A percentile compares a stretch with the other conserved stretches of the same genome.
Conservation (phyloP, 768 basidiomycete genomes). For the Tephrocybe sp. region DNA sequence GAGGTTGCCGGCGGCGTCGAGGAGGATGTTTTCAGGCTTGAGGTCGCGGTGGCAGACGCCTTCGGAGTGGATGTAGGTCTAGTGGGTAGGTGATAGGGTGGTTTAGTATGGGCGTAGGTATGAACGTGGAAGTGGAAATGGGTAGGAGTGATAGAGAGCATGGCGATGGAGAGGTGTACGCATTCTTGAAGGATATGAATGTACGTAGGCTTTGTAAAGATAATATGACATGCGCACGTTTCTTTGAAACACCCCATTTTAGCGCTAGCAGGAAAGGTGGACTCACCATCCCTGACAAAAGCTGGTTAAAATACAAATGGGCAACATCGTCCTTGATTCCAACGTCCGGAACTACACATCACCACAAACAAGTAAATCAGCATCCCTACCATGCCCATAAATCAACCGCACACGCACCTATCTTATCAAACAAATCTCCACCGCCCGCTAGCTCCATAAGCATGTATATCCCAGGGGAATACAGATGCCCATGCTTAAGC, state of each 20-base stretch:
- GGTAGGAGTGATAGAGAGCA: too few species aligned
- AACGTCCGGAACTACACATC: constrained; percentile 75
- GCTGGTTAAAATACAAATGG: constrained; percentile 86
- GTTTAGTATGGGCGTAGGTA: neutral
- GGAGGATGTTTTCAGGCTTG: constrained; percentile 93
- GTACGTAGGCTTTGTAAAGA: too few species aligned
- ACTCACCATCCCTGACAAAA: constrained; percentile 78
- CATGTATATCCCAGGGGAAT: constrained; percentile 86
- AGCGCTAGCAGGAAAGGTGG: neutral
- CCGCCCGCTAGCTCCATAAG: constrained; percentile 89
- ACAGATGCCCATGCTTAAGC: constrained; percentile 48
- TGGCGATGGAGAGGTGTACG: too few species aligned
- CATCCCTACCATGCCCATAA: neutral
- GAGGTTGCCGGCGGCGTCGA: constrained; percentile 79
- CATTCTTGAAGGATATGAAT: too few species aligned
- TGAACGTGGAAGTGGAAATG: neutral
- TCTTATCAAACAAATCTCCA: constrained; percentile 98
- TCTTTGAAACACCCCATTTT: too few species aligned
- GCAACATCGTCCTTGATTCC: constrained; percentile 86
- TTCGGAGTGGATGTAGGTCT: constrained; percentile 84
- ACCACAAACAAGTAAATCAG: neutral
- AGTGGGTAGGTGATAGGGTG: neutral
- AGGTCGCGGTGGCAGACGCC: constrained; percentile 96
- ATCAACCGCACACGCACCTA: constrained; percentile 53
- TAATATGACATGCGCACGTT: too few species aligned